A percentile compares a stretch with the other conserved stretches of the same genome.
Evolutionary conservation across 768 basidiomycete species (phyloP).

Genomic region (Auricularia sp.): DNA sequence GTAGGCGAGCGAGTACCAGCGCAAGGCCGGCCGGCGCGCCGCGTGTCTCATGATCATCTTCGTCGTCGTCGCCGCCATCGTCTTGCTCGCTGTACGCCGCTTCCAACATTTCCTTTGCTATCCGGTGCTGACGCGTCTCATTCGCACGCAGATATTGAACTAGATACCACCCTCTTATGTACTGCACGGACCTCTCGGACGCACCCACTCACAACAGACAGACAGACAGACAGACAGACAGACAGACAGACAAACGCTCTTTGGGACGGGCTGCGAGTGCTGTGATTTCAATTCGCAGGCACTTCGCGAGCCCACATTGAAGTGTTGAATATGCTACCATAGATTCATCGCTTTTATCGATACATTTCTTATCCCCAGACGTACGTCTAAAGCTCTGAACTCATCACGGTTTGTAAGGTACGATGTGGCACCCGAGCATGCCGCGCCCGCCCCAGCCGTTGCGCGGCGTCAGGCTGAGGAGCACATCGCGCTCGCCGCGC

Average conservation of each 20-base stretch:
- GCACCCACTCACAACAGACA: no score
- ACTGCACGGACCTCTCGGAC: not conserved
- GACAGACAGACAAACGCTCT: no score
- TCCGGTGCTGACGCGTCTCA: not conserved
- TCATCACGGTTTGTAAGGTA: slow-evolving; percentile 30
- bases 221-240: no score
- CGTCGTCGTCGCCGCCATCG: slow-evolving; percentile 75
- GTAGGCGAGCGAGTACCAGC: slow-evolving; percentile 87
- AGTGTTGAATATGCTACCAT: no score
- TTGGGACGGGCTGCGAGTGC: no score
- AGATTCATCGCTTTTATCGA: no score
- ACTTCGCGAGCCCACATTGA: no score
- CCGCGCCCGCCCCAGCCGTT: slow-evolving; percentile 85
- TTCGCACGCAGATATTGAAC: not conserved
- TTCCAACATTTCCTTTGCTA: not conserved
- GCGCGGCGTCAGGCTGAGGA: slow-evolving; percentile 53
- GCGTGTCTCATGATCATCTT: slow-evolving; percentile 85
- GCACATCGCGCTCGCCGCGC: slow-evolving; percentile 36
- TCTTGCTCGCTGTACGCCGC: slow-evolving; percentile 78
- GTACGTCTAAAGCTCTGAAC: not conserved
- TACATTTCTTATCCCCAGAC: no score
- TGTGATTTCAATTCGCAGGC: no score
- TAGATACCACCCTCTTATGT: not conserved
- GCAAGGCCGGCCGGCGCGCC: slow-evolving; percentile 83
- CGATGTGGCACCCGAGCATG: slow-evolving; percentile 70